Conservation (phyloP, 495 filamentous ascomycete genomes). For the Penicillium parvum region DNA sequence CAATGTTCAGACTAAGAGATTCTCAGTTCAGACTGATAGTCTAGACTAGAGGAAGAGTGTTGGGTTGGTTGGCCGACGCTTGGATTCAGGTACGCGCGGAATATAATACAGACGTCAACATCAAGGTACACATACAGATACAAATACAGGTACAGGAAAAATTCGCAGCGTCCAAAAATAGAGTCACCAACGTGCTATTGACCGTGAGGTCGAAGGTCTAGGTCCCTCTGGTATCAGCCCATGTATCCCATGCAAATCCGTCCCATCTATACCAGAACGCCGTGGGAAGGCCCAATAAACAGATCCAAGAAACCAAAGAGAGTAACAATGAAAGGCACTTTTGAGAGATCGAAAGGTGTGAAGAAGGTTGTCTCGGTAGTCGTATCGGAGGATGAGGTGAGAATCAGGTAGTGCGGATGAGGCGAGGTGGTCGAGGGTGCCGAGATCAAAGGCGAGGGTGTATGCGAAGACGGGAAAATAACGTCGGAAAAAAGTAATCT, state of each 20-base stretch:
- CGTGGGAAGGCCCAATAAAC: conserved; percentile 18
- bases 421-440: conserved; percentile 5
- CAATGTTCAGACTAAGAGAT: too few species aligned
- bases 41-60: conserved; percentile 9
- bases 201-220: conserved; percentile 46
- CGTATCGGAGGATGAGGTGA: conserved; percentile 23
- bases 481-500: conserved; percentile 14
- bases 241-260: conserved; percentile 37
- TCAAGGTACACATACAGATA: conserved; percentile 8
- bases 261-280: conserved; percentile 46
- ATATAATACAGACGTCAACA: conserved; percentile 20
- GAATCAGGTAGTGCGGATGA: conserved; percentile 6
- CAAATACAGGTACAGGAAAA: conserved; percentile 14
- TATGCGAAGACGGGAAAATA: conserved; percentile 12
- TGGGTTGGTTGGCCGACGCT: conserved; percentile 8
- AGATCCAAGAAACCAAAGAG: conserved; percentile 18
- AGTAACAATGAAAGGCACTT: conserved; percentile 27
- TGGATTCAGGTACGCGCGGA: conserved; percentile 8
- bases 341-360: conserved; percentile 31
- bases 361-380: conserved; percentile 25
- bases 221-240: conserved; percentile 44
- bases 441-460: conserved; percentile 14
- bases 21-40: conserved; percentile 1
- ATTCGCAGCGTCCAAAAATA: conserved; percentile 19
- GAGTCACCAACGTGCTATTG: conserved; percentile 26